phyloP scores from a whole-genome alignment of 768 basidiomycete species.

The Hemileccinum rubropunctum region DNA sequence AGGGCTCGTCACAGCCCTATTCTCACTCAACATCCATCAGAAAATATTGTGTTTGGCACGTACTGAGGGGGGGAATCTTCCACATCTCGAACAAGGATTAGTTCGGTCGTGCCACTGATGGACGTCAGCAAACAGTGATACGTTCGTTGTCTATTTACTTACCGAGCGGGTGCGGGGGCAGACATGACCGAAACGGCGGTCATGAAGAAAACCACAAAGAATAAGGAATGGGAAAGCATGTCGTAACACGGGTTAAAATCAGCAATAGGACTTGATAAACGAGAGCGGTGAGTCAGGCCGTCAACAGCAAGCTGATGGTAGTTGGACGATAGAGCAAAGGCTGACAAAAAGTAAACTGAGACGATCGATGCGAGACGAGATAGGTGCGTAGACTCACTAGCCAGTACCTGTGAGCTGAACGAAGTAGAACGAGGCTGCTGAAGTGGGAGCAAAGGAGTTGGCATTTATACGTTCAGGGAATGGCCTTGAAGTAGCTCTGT shows the following conservation, averaged over 20 bases:
- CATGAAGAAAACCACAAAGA: neutral
- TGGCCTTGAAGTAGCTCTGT: too few species aligned
- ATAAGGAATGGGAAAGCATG: neutral
- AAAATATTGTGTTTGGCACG: too few species aligned
- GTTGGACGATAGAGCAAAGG: neutral
- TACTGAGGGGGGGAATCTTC: too few species aligned
- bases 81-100: too few species aligned
- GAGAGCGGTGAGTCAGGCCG: neutral
- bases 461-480: neutral
- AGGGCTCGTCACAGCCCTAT: too few species aligned
- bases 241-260: too few species aligned
- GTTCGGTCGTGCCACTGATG: too few species aligned
- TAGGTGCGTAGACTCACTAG: neutral
- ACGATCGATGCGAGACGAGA: too few species aligned
- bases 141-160: too few species aligned
- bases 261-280: neutral
- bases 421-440: neutral
- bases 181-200: neutral
- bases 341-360: neutral
- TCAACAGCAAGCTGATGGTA: neutral
- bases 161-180: neutral
- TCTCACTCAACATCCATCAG: too few species aligned
- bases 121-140: too few species aligned
- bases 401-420: constrained; percentile 1
- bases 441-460: neutral